Conservation (phyloP, 2,329 filamentous ascomycete species). For the Paecilomyces niveus region DNA sequence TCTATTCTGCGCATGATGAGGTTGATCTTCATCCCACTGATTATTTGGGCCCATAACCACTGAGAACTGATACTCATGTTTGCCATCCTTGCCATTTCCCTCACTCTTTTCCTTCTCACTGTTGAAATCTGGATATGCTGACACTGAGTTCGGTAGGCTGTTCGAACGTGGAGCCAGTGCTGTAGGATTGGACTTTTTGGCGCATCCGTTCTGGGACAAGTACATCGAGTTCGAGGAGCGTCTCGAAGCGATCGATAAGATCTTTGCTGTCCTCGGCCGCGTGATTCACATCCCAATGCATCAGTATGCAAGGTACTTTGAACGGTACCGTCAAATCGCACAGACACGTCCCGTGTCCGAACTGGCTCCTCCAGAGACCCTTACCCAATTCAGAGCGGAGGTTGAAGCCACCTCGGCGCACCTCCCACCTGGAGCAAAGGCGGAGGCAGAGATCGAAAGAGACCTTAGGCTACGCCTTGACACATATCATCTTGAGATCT, state of each 20-base stretch:
- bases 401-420: slow-evolving; percentile 51
- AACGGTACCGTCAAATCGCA: slow-evolving; percentile 74
- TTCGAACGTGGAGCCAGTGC: slow-evolving; percentile 82
- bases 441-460: slow-evolving; percentile 73
- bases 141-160: slow-evolving; percentile 52
- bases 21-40: slow-evolving; percentile 28
- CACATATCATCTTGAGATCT: slow-evolving; percentile 70
- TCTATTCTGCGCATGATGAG: slow-evolving; percentile 25
- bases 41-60: slow-evolving; percentile 30
- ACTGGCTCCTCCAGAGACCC: slow-evolving; percentile 60
- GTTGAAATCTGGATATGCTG: slow-evolving; percentile 25
- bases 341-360: slow-evolving; percentile 66
- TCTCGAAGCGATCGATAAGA: slow-evolving; percentile 72
- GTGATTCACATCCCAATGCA: slow-evolving; percentile 89
- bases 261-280: slow-evolving; percentile 75
- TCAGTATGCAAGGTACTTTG: slow-evolving; percentile 91
- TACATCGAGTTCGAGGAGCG: slow-evolving; percentile 96
- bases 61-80: slow-evolving; percentile 35
- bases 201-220: slow-evolving; percentile 98
- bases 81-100: slow-evolving; percentile 41
- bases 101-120: slow-evolving; percentile 19
- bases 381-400: slow-evolving; percentile 64
- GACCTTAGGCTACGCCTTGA: slow-evolving; percentile 77
- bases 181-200: slow-evolving; percentile 87
- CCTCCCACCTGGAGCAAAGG: slow-evolving; percentile 41